Percentiles rank a stretch among this genome's conserved stretches.
phyloP scores from a whole-genome alignment of 495 filamentous ascomycete species.

The Hypoxylon crocopeplum region DNA sequence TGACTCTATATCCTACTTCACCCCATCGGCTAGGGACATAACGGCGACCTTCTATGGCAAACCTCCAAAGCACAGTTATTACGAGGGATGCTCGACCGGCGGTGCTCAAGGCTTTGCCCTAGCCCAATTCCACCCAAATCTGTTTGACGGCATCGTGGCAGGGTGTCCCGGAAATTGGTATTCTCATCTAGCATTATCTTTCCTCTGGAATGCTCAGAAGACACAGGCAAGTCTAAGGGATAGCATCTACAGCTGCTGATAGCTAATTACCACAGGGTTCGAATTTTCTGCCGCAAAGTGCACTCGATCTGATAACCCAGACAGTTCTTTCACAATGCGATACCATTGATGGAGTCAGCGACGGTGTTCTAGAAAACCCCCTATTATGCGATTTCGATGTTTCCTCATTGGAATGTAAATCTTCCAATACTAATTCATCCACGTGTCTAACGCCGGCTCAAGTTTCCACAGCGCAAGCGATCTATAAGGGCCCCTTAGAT shows the following conservation, averaged over 20 bases:
- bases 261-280: constrained; percentile 9
- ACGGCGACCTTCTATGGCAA: constrained; percentile 41
- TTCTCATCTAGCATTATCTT: constrained; percentile 49
- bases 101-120: constrained; percentile 58
- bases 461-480: constrained; percentile 34
- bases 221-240: constrained; percentile 31
- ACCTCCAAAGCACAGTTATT: constrained; percentile 45
- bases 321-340: constrained; percentile 48
- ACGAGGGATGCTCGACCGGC: constrained; percentile 52
- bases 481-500: constrained; percentile 41
- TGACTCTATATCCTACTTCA: constrained; percentile 49
- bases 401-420: constrained; percentile 38
- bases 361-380: constrained; percentile 51
- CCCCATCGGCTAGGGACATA: constrained; percentile 40
- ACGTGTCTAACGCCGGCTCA: constrained; percentile 43
- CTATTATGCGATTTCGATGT: constrained; percentile 48
- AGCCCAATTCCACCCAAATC: constrained; percentile 48
- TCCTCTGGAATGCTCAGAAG: constrained; percentile 49
- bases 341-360: constrained; percentile 46
- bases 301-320: constrained; percentile 44
- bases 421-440: constrained; percentile 20
- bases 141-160: constrained; percentile 54
- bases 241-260: no score
- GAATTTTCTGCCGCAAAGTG: constrained; percentile 38
- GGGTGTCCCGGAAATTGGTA: constrained; percentile 54